Percentiles rank a stretch among this genome's conserved stretches.
Evolutionary conservation across 768 basidiomycete genomes (phyloP).

Genomic region (Tylopilus intermedius): DNA sequence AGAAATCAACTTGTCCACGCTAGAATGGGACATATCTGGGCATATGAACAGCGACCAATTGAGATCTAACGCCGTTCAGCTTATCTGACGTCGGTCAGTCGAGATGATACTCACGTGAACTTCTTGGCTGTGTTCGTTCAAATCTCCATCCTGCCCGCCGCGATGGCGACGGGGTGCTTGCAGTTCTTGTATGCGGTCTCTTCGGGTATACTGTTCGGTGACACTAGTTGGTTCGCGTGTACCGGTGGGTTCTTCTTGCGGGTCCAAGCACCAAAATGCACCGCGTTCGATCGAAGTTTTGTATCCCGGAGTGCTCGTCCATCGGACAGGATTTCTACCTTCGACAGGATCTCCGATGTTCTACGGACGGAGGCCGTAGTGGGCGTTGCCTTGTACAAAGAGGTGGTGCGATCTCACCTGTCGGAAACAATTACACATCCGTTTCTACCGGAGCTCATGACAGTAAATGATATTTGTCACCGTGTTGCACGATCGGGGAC

Average conservation of each 20-base stretch:
- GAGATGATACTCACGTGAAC: background rate
- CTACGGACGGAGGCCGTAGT: conserved; percentile 8
- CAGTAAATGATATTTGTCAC: background rate
- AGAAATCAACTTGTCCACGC: background rate
- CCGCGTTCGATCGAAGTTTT: conserved; percentile 5
- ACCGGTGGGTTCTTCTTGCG: conserved; percentile 6
- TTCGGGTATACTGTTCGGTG: conserved; percentile 19
- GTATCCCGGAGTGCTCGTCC: conserved; percentile 4
- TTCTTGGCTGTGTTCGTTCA: background rate
- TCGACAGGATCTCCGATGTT: conserved; percentile 12
- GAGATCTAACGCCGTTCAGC: conserved; percentile 18
- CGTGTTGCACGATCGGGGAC: conserved; percentile 4
- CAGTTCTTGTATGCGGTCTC: conserved; percentile 19
- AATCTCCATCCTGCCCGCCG: conserved; percentile 23
- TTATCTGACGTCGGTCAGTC: conserved; percentile 10
- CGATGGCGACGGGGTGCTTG: conserved; percentile 22
- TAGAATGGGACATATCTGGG: conserved; percentile 1
- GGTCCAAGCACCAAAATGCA: conserved; percentile 2
- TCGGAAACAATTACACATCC: background rate
- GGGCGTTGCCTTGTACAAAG: background rate
- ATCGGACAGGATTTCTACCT: conserved; percentile 3
- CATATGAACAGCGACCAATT: background rate
- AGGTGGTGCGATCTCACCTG: background rate
- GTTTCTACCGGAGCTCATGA: conserved; percentile 5
- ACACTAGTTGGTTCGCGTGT: conserved; percentile 8